Base-by-base conservation (phyloP, 805 yeast genomes). In the Jamesozyma lodderae region DNA sequence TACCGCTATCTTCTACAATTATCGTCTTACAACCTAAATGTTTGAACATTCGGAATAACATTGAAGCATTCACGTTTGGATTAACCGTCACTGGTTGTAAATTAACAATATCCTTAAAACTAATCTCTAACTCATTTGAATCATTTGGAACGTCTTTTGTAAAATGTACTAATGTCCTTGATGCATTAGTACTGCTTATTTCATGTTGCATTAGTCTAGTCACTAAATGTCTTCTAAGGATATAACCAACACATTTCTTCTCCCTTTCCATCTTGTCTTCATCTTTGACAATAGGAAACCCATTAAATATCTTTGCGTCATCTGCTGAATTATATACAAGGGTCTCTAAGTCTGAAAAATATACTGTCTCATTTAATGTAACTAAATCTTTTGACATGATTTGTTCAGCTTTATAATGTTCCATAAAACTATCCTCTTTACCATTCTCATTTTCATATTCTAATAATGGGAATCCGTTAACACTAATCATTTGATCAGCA, bases 401-500 rank as follows among this genome's bases (percentile, higher is more conserved):
- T 36, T 73, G 81, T 8, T 63, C 59, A 0, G 73, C 73, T 1
- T 59, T 55, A 31, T 51, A 61, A 7, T 63, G 67, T 26, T 71
- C 49, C 48, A 59, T 75, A 51, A 79, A 77, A 14, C 63, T 64
- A 43, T 37, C 44, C 72, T 77, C 64, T 43, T 73, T 77, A 8
- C 25, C 20, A 32, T 79, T 85, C 45, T 80, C 88, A 50, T 81
- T 81, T 10, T 77, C 66, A 53, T 75, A 87, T 58, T 60, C 64
- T 20, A 90, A 69, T 41, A 75, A 75, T 0, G 99, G 98, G 33
- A 84, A 68, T 0, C 96, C 96, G 60, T 87, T 88, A 51, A 84
- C 82, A 28, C 67, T 64, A 44, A 94, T 87, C 84, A 88, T 88
- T 59, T 86, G 94, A 55, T 92, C 98, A 0, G 98, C 96, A 43